A percentile compares a stretch with the other conserved stretches of the same genome.
Conservation (phyloP, 768 basidiomycete species). For the Termitomyces titanicus region DNA sequence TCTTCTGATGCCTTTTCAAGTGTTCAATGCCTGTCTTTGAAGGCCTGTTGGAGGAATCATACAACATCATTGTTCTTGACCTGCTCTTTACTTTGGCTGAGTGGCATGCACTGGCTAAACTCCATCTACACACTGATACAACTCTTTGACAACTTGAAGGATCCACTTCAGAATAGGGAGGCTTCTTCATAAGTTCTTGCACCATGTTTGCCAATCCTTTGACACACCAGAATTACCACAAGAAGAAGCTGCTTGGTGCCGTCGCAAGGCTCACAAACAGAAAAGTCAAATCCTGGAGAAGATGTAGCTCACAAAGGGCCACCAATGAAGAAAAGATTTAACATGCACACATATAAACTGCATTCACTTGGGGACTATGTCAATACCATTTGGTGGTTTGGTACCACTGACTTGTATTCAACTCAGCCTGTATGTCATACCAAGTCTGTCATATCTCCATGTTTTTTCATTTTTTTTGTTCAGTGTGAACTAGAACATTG, state of each 20-base stretch:
- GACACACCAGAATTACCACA: neutral
- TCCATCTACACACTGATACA: neutral
- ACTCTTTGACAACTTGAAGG: neutral
- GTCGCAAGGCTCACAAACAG: slow-evolving; percentile 5
- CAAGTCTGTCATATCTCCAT: no score
- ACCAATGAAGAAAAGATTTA: slow-evolving; percentile 2
- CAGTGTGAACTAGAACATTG: neutral
- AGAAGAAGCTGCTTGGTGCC: neutral
- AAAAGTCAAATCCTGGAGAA: no score
- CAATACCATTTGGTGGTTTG: slow-evolving; percentile 15
- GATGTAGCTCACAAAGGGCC: slow-evolving; percentile 5
- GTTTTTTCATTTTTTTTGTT: no score
- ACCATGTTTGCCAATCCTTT: neutral
- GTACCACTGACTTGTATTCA: slow-evolving; percentile 35
- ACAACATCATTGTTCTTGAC: slow-evolving; percentile 13
- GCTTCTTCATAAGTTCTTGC: neutral
- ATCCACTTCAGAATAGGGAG: neutral
- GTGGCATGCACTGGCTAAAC: slow-evolving; percentile 24
- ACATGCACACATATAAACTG: slow-evolving; percentile 9
- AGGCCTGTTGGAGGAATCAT: neutral
- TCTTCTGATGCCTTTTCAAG: slow-evolving; percentile 3
- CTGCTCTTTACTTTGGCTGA: slow-evolving; percentile 14
- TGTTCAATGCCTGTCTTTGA: slow-evolving; percentile 16
- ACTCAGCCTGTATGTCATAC: slow-evolving; percentile 24
- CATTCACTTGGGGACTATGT: slow-evolving; percentile 15